A percentile compares a stretch with the other conserved stretches of the same genome.
Conservation (phyloP, 2,329 filamentous ascomycete genomes). For the Fusarium keratoplasticum region DNA sequence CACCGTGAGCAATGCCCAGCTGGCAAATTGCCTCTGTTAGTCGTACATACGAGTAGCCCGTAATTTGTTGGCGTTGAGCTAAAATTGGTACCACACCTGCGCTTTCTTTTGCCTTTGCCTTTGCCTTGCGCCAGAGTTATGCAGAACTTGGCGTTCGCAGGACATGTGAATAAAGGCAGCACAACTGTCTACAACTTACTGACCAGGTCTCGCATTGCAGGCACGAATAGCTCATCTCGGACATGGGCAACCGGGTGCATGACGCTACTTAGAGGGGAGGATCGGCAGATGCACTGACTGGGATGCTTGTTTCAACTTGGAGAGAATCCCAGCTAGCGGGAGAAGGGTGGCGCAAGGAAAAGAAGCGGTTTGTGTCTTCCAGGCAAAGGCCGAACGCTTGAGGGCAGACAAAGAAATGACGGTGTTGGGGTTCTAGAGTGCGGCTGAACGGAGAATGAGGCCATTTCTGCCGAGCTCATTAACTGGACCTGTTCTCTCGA, state of each 20-base stretch:
- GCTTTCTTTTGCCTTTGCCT: neutral
- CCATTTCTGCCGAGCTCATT: conserved; percentile 1
- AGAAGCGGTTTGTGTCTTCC: conserved; percentile 30
- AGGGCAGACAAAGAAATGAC: neutral
- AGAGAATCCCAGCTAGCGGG: conserved; percentile 36
- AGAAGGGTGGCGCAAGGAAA: conserved; percentile 24
- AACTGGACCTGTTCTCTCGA: neutral
- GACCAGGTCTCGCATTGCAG: neutral
- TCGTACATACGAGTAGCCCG: conserved; percentile 8
- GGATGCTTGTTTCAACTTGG: conserved; percentile 40
- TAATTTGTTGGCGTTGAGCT: conserved; percentile 5
- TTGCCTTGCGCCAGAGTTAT: neutral
- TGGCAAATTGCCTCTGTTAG: neutral
- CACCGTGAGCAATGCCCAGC: neutral
- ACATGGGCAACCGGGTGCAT: conserved; percentile 8
- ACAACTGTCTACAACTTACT: neutral
- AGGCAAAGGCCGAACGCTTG: neutral
- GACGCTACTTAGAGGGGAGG: conserved; percentile 23
- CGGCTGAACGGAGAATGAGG: conserved; percentile 17
- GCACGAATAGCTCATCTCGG: conserved; percentile 26
- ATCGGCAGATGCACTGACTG: conserved; percentile 35
- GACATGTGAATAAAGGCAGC: neutral
- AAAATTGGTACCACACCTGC: neutral
- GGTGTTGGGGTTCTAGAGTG: conserved; percentile 3
- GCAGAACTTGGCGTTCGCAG: neutral